Conservation (phyloP, 2,329 filamentous ascomycete genomes). For the Chaetothyriales sp. region DNA sequence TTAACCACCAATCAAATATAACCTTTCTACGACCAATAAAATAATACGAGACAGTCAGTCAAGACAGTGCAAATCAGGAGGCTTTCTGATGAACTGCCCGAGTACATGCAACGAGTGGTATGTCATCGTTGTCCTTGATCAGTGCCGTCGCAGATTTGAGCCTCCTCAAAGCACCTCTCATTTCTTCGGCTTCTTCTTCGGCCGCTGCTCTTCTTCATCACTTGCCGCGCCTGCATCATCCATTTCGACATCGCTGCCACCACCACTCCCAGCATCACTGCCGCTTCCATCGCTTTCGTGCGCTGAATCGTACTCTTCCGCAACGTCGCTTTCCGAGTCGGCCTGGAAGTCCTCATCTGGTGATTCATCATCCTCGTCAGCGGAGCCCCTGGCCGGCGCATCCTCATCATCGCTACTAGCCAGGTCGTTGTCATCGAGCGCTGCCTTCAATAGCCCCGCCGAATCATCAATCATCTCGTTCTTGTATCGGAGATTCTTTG, state of each 20-base stretch:
- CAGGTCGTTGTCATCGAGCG: constrained; percentile 69
- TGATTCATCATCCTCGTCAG: constrained; percentile 90
- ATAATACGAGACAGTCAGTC: too few relatives aligned
- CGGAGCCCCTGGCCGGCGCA: constrained; percentile 53
- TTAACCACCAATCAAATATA: too few relatives aligned
- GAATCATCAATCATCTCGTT: constrained; percentile 94
- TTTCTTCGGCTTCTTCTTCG: constrained; percentile 50
- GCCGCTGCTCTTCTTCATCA: constrained; percentile 37
- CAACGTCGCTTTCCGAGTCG: constrained; percentile 85
- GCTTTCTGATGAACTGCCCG: too few relatives aligned
- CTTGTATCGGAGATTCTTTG: constrained; percentile 88
- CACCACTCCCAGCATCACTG: constrained; percentile 33
- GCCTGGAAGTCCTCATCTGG: constrained; percentile 92
- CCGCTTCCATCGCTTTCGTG: constrained; percentile 71
- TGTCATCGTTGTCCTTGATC: too few relatives aligned
- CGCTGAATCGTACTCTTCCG: constrained; percentile 84
- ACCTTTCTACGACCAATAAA: too few relatives aligned
- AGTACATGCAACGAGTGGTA: too few relatives aligned
- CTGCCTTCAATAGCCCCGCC: constrained; percentile 54
- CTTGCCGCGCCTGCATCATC: constrained; percentile 27
- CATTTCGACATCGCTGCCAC: constrained; percentile 36
- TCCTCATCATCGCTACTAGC: constrained; percentile 27
- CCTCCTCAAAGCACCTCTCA: background rate
- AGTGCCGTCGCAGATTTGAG: too few relatives aligned
- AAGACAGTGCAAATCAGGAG: too few relatives aligned